Conservation (phyloP, 2,329 filamentous ascomycete genomes). For the Myotisia sp. region DNA sequence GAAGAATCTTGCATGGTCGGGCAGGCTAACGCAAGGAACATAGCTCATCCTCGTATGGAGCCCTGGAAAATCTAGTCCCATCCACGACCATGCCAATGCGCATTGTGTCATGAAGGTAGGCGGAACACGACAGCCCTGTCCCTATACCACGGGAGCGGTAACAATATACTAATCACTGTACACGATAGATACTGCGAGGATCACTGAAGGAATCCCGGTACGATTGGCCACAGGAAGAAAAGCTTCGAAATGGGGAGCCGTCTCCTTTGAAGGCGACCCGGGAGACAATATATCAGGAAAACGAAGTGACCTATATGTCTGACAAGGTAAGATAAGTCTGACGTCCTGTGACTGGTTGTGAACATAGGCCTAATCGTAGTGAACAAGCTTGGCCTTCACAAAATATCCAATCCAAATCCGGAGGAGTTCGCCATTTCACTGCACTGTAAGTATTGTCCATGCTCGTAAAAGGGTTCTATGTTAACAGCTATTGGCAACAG, state of each 20-base stretch:
- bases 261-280: conserved; percentile 50
- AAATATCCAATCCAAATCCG: conserved; percentile 58
- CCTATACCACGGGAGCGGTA: neutral
- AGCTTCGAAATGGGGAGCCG: conserved; percentile 31
- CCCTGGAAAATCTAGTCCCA: conserved; percentile 65
- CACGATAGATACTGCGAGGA: conserved; percentile 53
- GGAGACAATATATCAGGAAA: conserved; percentile 52
- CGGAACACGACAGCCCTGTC: neutral
- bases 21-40: conserved; percentile 6
- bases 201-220: conserved; percentile 69
- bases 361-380: conserved; percentile 3
- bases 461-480: neutral
- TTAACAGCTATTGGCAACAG: conserved; percentile 19
- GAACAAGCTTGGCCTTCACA: conserved; percentile 61
- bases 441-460: conserved; percentile 42
- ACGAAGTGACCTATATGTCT: conserved; percentile 79
- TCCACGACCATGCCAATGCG: conserved; percentile 79
- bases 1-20: conserved; percentile 11
- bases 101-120: conserved; percentile 74
- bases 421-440: conserved; percentile 68
- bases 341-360: neutral
- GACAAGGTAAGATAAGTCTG: conserved; percentile 41
- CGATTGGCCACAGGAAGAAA: conserved; percentile 46
- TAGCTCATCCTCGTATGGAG: conserved; percentile 82
- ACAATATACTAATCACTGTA: conserved; percentile 2